Evolutionary conservation across 345 rosid species (phyloP).

Genomic region (Boechera retrofracta): DNA sequence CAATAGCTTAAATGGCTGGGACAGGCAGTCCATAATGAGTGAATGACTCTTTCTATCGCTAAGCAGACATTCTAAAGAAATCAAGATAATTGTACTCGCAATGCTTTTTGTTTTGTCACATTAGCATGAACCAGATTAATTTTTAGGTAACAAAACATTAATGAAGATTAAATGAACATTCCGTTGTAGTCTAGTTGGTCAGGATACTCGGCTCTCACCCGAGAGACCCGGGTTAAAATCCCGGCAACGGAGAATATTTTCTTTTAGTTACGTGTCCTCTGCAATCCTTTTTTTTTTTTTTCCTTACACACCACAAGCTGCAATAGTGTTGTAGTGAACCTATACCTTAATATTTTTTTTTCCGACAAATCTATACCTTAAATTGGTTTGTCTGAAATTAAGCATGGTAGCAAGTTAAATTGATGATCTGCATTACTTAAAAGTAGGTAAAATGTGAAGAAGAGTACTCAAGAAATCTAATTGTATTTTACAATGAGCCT

Average conservation of each 20-base stretch:
- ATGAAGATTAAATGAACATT: background rate
- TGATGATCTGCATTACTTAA: no score
- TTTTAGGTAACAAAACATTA: background rate
- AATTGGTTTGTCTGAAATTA: no score
- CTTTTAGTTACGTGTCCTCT: no score
- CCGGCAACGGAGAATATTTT: constrained; percentile 52
- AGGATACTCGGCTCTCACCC: constrained; percentile 66
- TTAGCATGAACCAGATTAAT: background rate
- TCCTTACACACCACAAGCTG: no score
- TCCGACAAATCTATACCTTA: no score
- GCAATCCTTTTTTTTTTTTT: no score
- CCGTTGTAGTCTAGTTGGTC: constrained; percentile 53
- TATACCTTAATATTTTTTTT: no score
- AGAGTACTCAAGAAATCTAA: no score
- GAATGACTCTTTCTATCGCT: background rate
- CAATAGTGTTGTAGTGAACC: no score
- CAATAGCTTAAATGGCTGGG: background rate
- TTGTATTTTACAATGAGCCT: no score
- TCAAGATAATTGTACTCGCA: background rate
- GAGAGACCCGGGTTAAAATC: constrained; percentile 60
- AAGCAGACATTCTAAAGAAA: background rate
- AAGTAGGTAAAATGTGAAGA: no score
- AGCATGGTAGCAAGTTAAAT: no score
- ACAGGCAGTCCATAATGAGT: background rate
- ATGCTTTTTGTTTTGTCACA: background rate